phyloP scores from a whole-genome alignment of 2,329 filamentous ascomycete genomes.

The Penicillium sp. region DNA sequence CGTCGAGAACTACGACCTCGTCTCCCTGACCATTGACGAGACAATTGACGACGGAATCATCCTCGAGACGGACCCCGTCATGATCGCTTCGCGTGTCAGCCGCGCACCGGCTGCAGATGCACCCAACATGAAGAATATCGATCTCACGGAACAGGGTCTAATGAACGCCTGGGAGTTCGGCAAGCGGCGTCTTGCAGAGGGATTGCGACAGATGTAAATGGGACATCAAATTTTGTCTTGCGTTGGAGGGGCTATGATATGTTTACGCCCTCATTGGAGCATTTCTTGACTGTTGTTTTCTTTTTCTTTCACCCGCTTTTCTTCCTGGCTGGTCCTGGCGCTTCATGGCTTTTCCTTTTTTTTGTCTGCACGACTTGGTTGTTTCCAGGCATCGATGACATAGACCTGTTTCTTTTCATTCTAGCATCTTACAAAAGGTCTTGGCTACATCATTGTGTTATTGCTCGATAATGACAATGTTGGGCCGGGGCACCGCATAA shows the following conservation, averaged over 20 bases:
- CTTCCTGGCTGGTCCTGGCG: conserved; percentile 41
- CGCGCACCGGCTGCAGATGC: conserved; percentile 88
- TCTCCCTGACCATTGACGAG: conserved; percentile 91
- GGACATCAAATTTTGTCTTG: conserved; percentile 19
- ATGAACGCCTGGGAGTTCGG: conserved; percentile 93
- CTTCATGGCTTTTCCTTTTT: conserved; percentile 30
- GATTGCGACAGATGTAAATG: conserved; percentile 65
- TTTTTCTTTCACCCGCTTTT: conserved; percentile 11
- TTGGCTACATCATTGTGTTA: conserved; percentile 8
- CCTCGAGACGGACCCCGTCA: conserved; percentile 92
- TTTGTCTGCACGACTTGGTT: conserved; percentile 21
- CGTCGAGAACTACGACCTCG: conserved; percentile 97
- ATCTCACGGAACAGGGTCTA: conserved; percentile 92
- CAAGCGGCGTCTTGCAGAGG: conserved; percentile 85
- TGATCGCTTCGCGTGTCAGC: conserved; percentile 89
- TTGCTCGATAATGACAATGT: conserved; percentile 9
- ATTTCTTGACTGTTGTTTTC: conserved; percentile 23
- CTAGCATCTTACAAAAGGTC: conserved; percentile 25
- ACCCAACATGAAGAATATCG: conserved; percentile 83
- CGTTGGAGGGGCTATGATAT: conserved; percentile 20
- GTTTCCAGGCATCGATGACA: conserved; percentile 20
- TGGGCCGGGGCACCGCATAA: conserved; percentile 6
- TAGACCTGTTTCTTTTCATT: conserved; percentile 25
- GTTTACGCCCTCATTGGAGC: conserved; percentile 20
- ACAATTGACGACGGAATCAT: conserved; percentile 95